Base-by-base conservation (phyloP, 1,284 basidiomycete genomes). In the Puccinia horiana region DNA sequence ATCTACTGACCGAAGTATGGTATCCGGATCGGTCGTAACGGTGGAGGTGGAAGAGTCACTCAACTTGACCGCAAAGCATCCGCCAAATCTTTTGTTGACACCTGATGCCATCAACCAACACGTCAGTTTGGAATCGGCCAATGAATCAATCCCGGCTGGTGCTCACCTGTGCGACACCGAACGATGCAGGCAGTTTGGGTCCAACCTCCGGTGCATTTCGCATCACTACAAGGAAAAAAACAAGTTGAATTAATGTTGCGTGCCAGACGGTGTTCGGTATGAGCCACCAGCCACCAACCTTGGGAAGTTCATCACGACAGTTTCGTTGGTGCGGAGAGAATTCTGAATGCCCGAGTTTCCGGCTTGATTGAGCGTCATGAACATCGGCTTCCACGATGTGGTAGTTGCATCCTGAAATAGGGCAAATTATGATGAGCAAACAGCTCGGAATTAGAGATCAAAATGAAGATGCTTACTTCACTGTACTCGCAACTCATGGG, bases 401-500 rank as follows among this genome's bases (percentile, higher is more conserved):
- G 70, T 26, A 23, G 54, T 81, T 47, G 78, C 78, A 65, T 81
- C 78, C 78, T 81, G n/a, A 37, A n/a, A 42, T n/a, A 37, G 23
- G 14, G 29, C 20, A 72, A 42, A 42, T 35, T 40, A 20, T n/a
- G n/a, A 37, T 58, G 40, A 63, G 26, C 47, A 35, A 5, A 42
- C 14, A 26, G 69, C 14, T 16, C 1, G n/a, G 8, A n/a, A 40
- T 18, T 18, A 47, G 11, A 3, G 47, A 12, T 29, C 9, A 6
- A 47, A 49, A 32, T 23, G 16, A 52, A 56, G 26, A 14, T 14
- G 6, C 56, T 14, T 49, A 81, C 78, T 20, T 73, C 67, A 35
- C 56, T 81, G 47, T 73, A 81, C 74, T 73, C 69, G 42, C 78
- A 81, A 29, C n/a, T 61, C 78, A 81, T 81, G 37, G 67, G 67